Conservation (phyloP, 2,329 filamentous ascomycete genomes). For the Fusarium xylarioides region DNA sequence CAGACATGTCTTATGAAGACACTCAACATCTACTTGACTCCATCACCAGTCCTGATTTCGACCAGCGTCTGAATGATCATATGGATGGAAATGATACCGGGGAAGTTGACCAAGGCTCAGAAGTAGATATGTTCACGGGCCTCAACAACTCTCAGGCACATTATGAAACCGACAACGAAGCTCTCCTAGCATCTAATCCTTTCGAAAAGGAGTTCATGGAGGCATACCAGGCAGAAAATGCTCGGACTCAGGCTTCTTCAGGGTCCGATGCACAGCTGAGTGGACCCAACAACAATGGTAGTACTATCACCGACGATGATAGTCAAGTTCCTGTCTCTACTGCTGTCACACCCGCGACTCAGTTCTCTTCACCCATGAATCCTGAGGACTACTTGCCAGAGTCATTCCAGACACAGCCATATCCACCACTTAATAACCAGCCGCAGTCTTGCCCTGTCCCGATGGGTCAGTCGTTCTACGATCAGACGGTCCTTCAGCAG, state of each 20-base stretch:
- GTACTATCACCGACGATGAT: neutral
- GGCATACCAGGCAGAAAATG: neutral
- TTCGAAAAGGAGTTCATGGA: neutral
- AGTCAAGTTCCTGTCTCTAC: neutral
- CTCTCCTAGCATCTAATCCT: neutral
- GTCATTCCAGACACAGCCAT: neutral
- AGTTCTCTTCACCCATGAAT: neutral
- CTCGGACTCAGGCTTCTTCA: neutral
- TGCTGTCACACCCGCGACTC: neutral
- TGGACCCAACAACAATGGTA: neutral
- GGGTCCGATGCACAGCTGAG: neutral
- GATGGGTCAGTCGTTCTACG: neutral
- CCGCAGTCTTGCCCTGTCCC: neutral
- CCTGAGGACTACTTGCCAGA: neutral
- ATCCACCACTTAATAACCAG: neutral
- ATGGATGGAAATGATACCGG: neutral
- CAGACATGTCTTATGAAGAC: neutral
- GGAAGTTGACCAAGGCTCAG: neutral
- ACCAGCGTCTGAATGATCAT: neutral
- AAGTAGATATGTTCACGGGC: neutral
- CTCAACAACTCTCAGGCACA: neutral
- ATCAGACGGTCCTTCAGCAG: neutral
- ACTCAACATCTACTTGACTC: neutral
- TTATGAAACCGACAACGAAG: accelerated
- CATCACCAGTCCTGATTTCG: accelerated